These are phyloP conservation scores for Metschnikowia vanudenii DNA, from an alignment of 805 yeast species.

Conservation along the genomic window DNA sequence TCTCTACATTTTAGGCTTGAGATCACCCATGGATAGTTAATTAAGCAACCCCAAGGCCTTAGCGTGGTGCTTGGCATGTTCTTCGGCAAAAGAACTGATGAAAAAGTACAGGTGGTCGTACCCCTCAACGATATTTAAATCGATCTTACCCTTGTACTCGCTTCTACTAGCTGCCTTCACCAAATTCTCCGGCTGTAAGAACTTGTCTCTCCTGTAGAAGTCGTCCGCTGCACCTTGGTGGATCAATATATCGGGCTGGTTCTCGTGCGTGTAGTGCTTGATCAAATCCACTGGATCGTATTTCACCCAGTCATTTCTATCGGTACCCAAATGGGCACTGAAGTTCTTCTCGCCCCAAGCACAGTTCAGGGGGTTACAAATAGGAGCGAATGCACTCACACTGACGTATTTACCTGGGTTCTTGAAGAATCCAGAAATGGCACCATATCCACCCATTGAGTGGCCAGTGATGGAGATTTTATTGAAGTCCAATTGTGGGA, in stretches of 20 bases:
- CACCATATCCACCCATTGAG: conserved; percentile 98
- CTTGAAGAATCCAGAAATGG: conserved; percentile 62
- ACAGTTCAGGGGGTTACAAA: conserved; percentile 69
- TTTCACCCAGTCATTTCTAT: conserved; percentile 59
- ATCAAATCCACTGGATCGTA: conserved; percentile 87
- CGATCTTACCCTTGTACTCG: conserved; percentile 57
- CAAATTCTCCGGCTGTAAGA: conserved; percentile 74
- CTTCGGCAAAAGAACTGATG: conserved; percentile 72
- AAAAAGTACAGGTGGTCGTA: conserved; percentile 92
- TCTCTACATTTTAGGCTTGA: background rate
- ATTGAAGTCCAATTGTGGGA: conserved; percentile 55
- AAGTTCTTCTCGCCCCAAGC: conserved; percentile 92
- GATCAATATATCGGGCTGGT: conserved; percentile 61
- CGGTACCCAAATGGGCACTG: conserved; percentile 68
- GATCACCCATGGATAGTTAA: conserved; percentile 12
- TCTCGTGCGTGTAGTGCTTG: conserved; percentile 51
- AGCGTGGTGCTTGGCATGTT: conserved; percentile 87
- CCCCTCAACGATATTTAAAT: conserved; percentile 66
- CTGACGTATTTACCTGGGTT: conserved; percentile 73
- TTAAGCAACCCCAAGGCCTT: conserved; percentile 47
- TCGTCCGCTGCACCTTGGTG: conserved; percentile 81
- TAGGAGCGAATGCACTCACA: conserved; percentile 89
- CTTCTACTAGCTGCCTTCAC: conserved; percentile 58
- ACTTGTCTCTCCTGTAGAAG: conserved; percentile 59
- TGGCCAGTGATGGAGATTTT: conserved; percentile 86